Percentiles rank a stretch among this genome's conserved stretches.
phyloP scores from a whole-genome alignment of 2,329 filamentous ascomycete genomes.

The Pseudohalonectria lignicola region DNA sequence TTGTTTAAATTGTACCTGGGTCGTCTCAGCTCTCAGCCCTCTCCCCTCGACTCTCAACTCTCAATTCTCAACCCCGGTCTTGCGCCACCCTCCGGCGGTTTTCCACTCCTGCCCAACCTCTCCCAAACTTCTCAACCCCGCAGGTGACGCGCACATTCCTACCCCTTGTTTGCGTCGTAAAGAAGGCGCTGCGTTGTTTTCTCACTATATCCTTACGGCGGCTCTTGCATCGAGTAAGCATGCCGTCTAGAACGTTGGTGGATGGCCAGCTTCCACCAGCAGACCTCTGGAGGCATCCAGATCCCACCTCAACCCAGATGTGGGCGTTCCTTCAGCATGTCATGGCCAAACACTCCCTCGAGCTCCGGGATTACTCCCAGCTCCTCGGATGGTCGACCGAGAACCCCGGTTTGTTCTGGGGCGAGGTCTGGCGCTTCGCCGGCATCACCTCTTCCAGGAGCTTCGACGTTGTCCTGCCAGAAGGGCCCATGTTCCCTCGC shows the following conservation, averaged over 20 bases:
- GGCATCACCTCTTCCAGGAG: conserved; percentile 58
- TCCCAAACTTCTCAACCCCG: too few relatives aligned
- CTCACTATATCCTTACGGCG: too few relatives aligned
- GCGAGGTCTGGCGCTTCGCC: conserved; percentile 72
- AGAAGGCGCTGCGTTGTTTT: too few relatives aligned
- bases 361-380: conserved; percentile 56
- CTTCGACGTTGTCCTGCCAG: conserved; percentile 55
- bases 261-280: too few relatives aligned
- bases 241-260: too few relatives aligned
- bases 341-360: conserved; percentile 53
- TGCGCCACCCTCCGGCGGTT: background rate
- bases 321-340: conserved; percentile 60
- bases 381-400: conserved; percentile 80
- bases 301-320: conserved; percentile 58
- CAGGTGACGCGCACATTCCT: too few relatives aligned
- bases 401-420: conserved; percentile 70
- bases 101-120: background rate
- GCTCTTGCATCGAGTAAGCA: too few relatives aligned
- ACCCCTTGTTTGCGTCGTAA: too few relatives aligned
- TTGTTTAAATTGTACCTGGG: background rate
- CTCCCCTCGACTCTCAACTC: too few relatives aligned
- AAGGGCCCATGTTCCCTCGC: conserved; percentile 69
- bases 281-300: conserved; percentile 62
- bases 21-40: too few relatives aligned
- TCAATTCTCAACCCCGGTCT: background rate